Evolutionary conservation across 179 eudicot genomes (phyloP).

Genomic region (Beta macrorhiza): DNA sequence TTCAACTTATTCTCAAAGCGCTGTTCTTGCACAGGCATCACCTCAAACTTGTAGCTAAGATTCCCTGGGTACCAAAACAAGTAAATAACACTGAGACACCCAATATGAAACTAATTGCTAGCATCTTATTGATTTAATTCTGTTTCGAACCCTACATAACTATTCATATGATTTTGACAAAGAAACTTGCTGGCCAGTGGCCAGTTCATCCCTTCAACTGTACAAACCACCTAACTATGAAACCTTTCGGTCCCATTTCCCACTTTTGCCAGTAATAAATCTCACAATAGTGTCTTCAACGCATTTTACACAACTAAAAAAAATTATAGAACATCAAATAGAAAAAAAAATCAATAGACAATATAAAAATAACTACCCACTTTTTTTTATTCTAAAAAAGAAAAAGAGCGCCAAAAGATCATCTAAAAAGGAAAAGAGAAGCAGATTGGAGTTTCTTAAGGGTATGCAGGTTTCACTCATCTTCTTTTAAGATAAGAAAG

Average conservation of each 20-base stretch:
- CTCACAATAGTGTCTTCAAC: neutral
- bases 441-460: neutral
- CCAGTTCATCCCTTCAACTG: neutral
- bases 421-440: neutral
- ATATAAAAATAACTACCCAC: no score
- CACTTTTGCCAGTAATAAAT: neutral
- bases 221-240: constrained; percentile 4
- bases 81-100: neutral
- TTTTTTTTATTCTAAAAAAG: no score
- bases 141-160: neutral
- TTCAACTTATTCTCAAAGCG: constrained; percentile 40
- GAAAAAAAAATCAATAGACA: no score
- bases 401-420: no score
- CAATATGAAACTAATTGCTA: neutral
- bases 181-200: neutral
- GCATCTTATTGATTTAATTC: neutral
- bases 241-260: neutral
- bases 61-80: constrained; percentile 35
- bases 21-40: constrained; percentile 55
- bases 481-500: neutral
- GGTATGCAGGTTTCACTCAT: neutral
- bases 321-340: neutral
- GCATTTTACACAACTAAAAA: neutral
- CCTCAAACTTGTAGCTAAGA: constrained; percentile 59
- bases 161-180: neutral